These are phyloP conservation scores for Neofusicoccum umdonicola DNA, from an alignment of 2,329 filamentous ascomycete genomes.

Conservation along the genomic window DNA sequence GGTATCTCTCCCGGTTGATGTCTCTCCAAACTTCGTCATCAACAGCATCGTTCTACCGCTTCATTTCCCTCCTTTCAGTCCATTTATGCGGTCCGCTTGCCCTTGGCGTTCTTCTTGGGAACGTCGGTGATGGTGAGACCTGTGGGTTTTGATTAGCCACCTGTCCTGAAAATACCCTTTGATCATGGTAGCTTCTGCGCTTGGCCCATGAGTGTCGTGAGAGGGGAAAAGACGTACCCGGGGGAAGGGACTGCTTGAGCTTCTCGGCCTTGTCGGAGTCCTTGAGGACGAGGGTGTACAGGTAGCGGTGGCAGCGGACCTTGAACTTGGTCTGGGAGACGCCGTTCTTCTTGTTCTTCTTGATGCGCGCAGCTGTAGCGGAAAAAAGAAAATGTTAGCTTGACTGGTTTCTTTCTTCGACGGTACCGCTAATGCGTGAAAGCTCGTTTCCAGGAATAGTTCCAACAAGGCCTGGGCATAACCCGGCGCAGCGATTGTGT, in stretches of 20 bases:
- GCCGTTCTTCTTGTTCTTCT: slow-evolving; percentile 87
- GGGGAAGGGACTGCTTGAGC: slow-evolving; percentile 98
- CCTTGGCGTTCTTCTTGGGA: slow-evolving; percentile 62
- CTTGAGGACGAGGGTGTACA: slow-evolving; percentile 98
- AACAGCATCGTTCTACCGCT: slow-evolving; percentile 6
- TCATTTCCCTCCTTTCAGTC: not conserved
- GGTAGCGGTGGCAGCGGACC: slow-evolving; percentile 94
- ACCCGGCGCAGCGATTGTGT: not conserved
- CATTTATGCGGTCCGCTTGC: slow-evolving; percentile 40
- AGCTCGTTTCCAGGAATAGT: not conserved
- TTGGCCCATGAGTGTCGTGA: not conserved
- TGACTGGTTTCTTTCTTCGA: too few species aligned
- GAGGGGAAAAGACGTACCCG: slow-evolving; percentile 64
- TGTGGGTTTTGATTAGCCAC: slow-evolving; percentile 28
- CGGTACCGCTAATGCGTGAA: not conserved
- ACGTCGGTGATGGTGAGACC: slow-evolving; percentile 60
- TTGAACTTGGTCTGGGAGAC: slow-evolving; percentile 94
- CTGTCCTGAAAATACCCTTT: not conserved
- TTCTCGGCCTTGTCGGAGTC: slow-evolving; percentile 99
- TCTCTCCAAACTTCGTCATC: not conserved
- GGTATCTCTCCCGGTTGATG: not conserved
- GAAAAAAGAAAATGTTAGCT: too few species aligned
- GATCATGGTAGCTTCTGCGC: not conserved
- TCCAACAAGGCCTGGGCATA: not conserved
- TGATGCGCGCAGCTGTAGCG: slow-evolving; percentile 49